Evolutionary conservation across 768 basidiomycete genomes (phyloP).

Genomic region (Amanita rubescens): DNA sequence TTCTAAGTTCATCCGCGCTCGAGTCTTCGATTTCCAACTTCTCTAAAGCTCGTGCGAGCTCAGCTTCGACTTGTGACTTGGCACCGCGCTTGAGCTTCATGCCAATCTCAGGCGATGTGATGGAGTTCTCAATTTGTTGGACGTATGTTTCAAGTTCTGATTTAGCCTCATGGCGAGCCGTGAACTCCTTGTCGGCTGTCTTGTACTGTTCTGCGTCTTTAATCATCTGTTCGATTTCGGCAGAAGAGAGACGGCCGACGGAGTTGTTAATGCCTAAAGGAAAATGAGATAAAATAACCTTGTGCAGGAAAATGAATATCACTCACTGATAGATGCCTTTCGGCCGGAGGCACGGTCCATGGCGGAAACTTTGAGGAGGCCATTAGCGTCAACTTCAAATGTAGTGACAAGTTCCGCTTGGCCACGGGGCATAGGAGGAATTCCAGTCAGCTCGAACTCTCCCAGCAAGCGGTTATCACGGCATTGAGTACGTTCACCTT

Average conservation of each 20-base stretch:
- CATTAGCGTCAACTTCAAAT: slow-evolving; percentile 99
- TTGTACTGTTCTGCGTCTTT: slow-evolving; percentile 98
- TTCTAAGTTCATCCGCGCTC: slow-evolving; percentile 89
- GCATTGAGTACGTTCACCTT: slow-evolving; percentile 99
- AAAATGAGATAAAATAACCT: slow-evolving; percentile 10
- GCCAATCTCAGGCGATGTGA: slow-evolving; percentile 93
- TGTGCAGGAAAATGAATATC: neutral
- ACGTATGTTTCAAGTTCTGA: slow-evolving; percentile 97
- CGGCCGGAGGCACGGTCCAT: slow-evolving; percentile 98
- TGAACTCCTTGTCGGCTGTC: slow-evolving; percentile 96
- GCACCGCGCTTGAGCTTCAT: slow-evolving; percentile 99
- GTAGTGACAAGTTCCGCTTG: slow-evolving; percentile 99
- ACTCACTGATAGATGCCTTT: slow-evolving; percentile 94
- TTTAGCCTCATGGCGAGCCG: slow-evolving; percentile 95
- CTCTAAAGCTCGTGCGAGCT: slow-evolving; percentile 97
- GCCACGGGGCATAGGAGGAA: slow-evolving; percentile 98
- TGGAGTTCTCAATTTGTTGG: slow-evolving; percentile 93
- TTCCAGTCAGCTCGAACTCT: slow-evolving; percentile 98
- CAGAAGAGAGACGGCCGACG: slow-evolving; percentile 93
- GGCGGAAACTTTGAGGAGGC: slow-evolving; percentile 97
- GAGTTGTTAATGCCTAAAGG: slow-evolving; percentile 92
- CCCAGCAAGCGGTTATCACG: slow-evolving; percentile 98
- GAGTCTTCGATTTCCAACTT: slow-evolving; percentile 98
- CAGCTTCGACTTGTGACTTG: slow-evolving; percentile 89
- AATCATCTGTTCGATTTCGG: slow-evolving; percentile 99